Conservation (phyloP, 768 basidiomycete species). For the Cystoderma amianthinum region DNA sequence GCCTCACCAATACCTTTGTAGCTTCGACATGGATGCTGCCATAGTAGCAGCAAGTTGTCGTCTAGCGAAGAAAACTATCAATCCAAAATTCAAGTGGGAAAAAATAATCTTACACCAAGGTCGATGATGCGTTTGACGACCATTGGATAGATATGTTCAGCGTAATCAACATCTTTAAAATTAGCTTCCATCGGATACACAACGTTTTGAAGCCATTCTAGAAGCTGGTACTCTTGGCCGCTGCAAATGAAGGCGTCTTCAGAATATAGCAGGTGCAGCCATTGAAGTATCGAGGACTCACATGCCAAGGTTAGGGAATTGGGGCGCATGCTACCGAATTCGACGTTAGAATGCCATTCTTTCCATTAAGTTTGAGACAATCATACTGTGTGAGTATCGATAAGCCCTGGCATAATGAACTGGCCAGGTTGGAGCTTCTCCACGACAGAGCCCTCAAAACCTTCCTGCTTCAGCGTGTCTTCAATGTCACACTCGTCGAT, state of each 20-base stretch:
- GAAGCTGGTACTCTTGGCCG: constrained; percentile 79
- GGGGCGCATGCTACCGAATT: constrained; percentile 69
- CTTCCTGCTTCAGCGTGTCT: constrained; percentile 44
- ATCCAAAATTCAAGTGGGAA: too few species aligned
- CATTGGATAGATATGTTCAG: constrained; percentile 55
- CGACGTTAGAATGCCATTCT: not conserved
- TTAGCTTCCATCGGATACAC: constrained; percentile 87
- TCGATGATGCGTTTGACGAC: constrained; percentile 73
- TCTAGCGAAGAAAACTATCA: too few species aligned
- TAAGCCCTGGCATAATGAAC: constrained; percentile 82
- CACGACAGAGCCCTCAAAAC: constrained; percentile 35
- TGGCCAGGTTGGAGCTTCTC: constrained; percentile 40
- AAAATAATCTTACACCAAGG: constrained; percentile 77
- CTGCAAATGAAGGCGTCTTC: constrained; percentile 26
- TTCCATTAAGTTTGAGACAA: too few species aligned
- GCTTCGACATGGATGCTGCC: constrained; percentile 75
- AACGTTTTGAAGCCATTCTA: constrained; percentile 80
- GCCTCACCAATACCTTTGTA: constrained; percentile 75
- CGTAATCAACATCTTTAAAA: constrained; percentile 67
- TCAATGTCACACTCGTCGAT: constrained; percentile 40
- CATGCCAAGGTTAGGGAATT: constrained; percentile 70
- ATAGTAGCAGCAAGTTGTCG: constrained; percentile 26
- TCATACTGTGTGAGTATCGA: constrained; percentile 88
- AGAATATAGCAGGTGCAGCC: not conserved
- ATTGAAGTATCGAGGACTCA: constrained; percentile 17